Conservation (phyloP, 805 yeast genomes). For the Monosporozyma unispora region DNA sequence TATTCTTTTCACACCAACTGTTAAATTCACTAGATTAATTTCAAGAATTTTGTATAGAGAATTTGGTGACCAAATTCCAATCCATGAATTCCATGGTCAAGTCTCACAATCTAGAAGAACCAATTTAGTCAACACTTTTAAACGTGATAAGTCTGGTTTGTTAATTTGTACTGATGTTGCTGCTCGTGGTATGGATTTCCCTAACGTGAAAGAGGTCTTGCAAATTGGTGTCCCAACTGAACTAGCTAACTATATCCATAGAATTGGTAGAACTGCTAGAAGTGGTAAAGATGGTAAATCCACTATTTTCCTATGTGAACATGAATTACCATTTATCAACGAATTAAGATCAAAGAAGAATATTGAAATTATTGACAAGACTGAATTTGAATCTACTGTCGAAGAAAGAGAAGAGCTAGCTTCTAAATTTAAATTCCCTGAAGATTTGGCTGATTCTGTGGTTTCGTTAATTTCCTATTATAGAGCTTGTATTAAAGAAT, state of each 20-base stretch:
- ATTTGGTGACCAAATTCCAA: conserved; percentile 23
- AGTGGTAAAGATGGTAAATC: conserved; percentile 78
- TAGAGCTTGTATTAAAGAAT: conserved; percentile 28
- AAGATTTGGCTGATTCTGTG: conserved; percentile 26
- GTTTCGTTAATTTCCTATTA: conserved; percentile 32
- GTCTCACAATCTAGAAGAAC: conserved; percentile 63
- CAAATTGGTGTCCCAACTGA: conserved; percentile 75
- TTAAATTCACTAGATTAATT: conserved; percentile 54
- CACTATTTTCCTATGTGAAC: conserved; percentile 44
- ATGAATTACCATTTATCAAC: conserved; percentile 48
- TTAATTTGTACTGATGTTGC: conserved; percentile 86
- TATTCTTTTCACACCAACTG: conserved; percentile 75
- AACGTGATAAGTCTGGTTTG: conserved; percentile 40
- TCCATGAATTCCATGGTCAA: conserved; percentile 58
- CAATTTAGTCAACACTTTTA: conserved; percentile 45
- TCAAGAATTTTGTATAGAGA: conserved; percentile 34
- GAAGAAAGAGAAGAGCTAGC: conserved; percentile 24
- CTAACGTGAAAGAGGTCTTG: conserved; percentile 73
- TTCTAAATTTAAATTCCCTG: conserved; percentile 12
- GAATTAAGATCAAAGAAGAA: conserved; percentile 43
- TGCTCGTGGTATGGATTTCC: conserved; percentile 95
- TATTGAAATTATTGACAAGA: conserved; percentile 42
- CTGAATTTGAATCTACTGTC: conserved; percentile 33
- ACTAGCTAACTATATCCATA: conserved; percentile 75
- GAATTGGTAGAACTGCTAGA: conserved; percentile 94